Evolutionary conservation across 2,329 filamentous ascomycete genomes (phyloP), one percentile per base, ranked within the genome.

Genomic region (Aspergillus caelatus): DNA sequence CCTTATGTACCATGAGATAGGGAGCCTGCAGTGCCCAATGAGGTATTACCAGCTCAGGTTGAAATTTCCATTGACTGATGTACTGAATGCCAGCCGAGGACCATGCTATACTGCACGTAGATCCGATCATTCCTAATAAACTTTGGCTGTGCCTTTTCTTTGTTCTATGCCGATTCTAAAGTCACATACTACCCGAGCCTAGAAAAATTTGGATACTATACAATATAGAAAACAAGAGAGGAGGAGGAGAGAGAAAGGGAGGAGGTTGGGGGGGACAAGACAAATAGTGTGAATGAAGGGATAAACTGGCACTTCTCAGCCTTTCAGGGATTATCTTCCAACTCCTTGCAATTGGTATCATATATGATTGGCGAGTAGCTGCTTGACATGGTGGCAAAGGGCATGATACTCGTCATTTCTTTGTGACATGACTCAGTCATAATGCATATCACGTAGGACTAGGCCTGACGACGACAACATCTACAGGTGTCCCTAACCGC

Each of bases 81-180:
- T 39, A 34, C 43, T 32, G 50, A 59, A 30, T 53, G 34, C 43
- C 57, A 59, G 34, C 21, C 32, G 6, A 36, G 21, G 52, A 21
- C 8, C 32, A 59, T 53, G 30, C 36, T 53, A 43, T n/a, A 48
- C 58, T 54, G 58, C 58, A 60, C 39, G 34, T 60, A 54, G 48
- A 34, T 53, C 58, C 23, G 32, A 41, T 60, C 36, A 28, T 41
- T 26, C 54, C 53, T 53, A 30, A 32, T 23, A 19, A 21, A 50
- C 36, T 39, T 54, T 45, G 26, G 23, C 21, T n/a, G 16, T 21
- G 52, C 11, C 52, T 54, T 39, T 55, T 36, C 48, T 54, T 54
- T 60, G 48, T 54, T 45, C 26, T n/a, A 45, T 32, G 23, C 45
- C 19, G 16, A 19, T 54, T 54, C 34, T 54, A 23, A 12, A 28